phyloP scores from a whole-genome alignment of 805 yeast genomes.

The Candida sonorensis region DNA sequence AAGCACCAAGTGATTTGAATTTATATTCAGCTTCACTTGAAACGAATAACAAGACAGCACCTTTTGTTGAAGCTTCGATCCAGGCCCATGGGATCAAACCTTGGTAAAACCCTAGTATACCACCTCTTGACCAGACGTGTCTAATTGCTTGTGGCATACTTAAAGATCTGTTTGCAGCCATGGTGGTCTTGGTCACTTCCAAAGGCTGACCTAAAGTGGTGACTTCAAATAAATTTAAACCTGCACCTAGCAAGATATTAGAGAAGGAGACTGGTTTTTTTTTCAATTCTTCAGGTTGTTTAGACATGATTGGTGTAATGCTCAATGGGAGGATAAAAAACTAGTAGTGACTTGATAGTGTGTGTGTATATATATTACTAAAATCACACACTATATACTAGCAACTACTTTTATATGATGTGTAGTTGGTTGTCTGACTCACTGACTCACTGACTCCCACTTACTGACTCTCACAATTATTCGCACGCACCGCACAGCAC shows the following conservation, averaged over 20 bases:
- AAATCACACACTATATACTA: too few species aligned
- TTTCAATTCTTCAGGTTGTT: constrained; percentile 33
- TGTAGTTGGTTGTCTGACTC: too few species aligned
- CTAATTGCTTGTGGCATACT: constrained; percentile 59
- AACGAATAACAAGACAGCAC: constrained; percentile 90
- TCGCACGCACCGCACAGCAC: too few species aligned
- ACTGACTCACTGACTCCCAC: too few species aligned
- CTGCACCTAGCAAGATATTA: constrained; percentile 90
- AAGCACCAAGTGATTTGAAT: constrained; percentile 55
- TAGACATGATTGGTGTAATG: neutral
- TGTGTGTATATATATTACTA: too few species aligned
- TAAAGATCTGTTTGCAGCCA: constrained; percentile 91
- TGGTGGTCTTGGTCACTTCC: constrained; percentile 93
- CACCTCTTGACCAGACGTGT: constrained; percentile 91
- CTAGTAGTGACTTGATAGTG: too few species aligned
- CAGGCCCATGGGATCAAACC: constrained; percentile 99
- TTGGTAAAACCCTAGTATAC: constrained; percentile 86
- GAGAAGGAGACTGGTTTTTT: constrained; percentile 86
- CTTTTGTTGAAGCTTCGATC: constrained; percentile 99
- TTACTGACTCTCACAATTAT: too few species aligned
- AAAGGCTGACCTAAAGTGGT: constrained; percentile 95
- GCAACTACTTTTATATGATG: too few species aligned
- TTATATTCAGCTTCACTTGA: constrained; percentile 88
- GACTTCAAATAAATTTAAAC: constrained; percentile 84
- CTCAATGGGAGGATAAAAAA: too few species aligned